Base-by-base conservation (phyloP, 2,329 filamentous ascomycete species). In the Dactylonectria estremocensis region DNA sequence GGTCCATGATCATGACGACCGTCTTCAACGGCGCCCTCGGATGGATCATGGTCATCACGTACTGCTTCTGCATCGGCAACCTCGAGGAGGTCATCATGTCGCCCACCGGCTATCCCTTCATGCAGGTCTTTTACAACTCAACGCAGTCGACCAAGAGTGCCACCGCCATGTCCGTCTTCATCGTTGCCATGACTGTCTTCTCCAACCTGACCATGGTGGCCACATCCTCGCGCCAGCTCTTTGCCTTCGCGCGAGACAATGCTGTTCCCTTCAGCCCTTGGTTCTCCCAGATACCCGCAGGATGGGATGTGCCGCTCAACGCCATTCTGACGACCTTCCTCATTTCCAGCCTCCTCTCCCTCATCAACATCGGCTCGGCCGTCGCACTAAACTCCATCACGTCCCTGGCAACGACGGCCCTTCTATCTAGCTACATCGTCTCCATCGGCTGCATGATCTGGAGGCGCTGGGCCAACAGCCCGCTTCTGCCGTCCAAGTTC, bases 371-470 rank as follows among this genome's bases (percentile, higher is more conserved):
- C 3, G 72, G 72, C 5, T 74, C 72, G 1, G 55, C 70, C 1
- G 72, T 74, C 0, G 72, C 72, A 0, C 24, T 73, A 0, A 74
- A 74, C 63, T 67, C 72, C 0, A 74, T 74, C 6, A 73, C 70
- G 0, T 74, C 72, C 1, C 3, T 74, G 1, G 69, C 40, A 1
- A 74, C 72, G 1, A 70, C 72, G 4, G 58, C 66, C 0, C 58
- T 72, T 16, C 63, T 74, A 2, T 74, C 72, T 0, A 74, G 70
- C 1, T 74, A 73, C 13, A 73, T 74, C 0, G 64, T 73, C 3
- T 73, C 66, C 0, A 73, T 74, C 7, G 66, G 72, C 1, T 74
- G 72, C 3, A 74, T 74, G 70, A 67, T 73, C 24, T 74, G 72
- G 72, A 35, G 72, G 28, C 55, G 72, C 35, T 68, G 60, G 1